Conservation (phyloP, 2,329 filamentous ascomycete species). For the Fusarium nygamai region DNA sequence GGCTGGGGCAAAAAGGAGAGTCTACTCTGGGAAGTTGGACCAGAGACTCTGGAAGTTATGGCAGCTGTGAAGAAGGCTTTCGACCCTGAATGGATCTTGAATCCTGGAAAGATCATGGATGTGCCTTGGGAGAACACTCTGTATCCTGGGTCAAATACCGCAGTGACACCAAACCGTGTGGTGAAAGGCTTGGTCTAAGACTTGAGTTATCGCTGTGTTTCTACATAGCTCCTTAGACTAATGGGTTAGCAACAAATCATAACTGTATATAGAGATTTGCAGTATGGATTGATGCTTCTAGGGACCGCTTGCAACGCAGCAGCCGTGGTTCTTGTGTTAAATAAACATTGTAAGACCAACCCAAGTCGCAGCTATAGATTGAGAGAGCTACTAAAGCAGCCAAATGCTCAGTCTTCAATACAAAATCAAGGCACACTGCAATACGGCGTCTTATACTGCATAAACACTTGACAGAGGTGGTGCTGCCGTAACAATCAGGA, state of each 20-base stretch:
- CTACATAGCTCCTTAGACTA: background rate
- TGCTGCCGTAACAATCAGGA: background rate
- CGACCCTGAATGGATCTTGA: conserved; percentile 89
- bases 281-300: background rate
- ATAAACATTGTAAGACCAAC: background rate
- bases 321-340: background rate
- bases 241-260: background rate
- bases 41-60: conserved; percentile 86
- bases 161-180: conserved; percentile 39
- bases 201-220: background rate
- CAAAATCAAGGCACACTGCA: background rate
- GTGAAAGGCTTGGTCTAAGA: conserved; percentile 12
- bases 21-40: conserved; percentile 80
- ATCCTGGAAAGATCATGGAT: conserved; percentile 92
- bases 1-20: conserved; percentile 88
- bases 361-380: background rate
- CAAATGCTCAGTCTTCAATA: background rate
- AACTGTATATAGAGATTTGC: background rate
- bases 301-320: background rate
- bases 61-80: conserved; percentile 82
- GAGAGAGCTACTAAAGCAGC: background rate
- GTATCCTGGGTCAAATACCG: conserved; percentile 26
- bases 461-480: background rate
- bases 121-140: conserved; percentile 53
- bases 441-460: background rate